Base-by-base conservation (phyloP, 1,284 basidiomycete genomes). In the Tremellales sp. region DNA sequence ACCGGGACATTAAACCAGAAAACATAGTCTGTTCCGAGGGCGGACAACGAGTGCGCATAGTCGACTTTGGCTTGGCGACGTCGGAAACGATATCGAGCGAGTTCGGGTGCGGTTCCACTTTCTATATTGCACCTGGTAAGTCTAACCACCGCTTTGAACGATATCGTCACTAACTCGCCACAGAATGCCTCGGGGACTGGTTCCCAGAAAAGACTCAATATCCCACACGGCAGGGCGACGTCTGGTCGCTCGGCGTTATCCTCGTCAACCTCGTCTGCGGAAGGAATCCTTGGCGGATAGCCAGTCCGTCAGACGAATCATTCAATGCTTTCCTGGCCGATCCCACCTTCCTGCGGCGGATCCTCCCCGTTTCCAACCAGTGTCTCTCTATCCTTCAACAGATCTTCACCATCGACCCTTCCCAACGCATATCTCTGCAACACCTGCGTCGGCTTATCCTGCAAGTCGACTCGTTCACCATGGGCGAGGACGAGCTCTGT, bases 1-100 rank as follows among this genome's bases (percentile, higher is more conserved):
- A 97, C 74, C 87, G 94, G 45, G 94, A 97, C 72, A 78, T 98
- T 67, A 98, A 97, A 76, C 94, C 93, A 2, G 95, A 97, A 76
- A 98, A 98, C 74, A 85, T 98, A 61, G 79, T 98, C 53, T 95
- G 91, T 75, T 73, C 88, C 77, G 66, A 74, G 22, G 73, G 73
- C 66, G 92, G 92, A 53, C 79, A 83, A 54, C 80, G 83, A 48
- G 82, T 97, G 49, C 83, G 88, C 56, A 82, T 98, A 65, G 94
- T 93, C 53, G 95, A 98, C 76, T 98, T 98, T 73, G 94, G 95
- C 41, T 81, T 97, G 25, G 94, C 94, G 10, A 98, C 94, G 2
- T 87, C 85, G 38, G 90, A 97, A 56, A 81, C 80, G 64, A 76
- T 81, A 55, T 93, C 88, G 55, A 81, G 82, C 53, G 94, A 98